Evolutionary conservation across 371 early-diverging fungal genomes (phyloP).

Genomic region (Mucor racemosus): DNA sequence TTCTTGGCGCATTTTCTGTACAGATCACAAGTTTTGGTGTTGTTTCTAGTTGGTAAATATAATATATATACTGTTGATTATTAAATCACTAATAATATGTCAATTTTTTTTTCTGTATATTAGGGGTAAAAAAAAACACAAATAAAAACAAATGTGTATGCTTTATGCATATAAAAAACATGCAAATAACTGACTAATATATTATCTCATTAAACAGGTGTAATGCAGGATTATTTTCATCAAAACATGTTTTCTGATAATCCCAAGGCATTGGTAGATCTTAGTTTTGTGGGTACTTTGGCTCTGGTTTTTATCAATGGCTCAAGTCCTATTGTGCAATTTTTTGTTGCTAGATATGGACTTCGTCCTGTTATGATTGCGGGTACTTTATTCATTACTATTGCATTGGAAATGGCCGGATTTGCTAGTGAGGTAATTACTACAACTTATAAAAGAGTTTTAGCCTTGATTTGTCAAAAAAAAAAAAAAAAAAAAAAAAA

Average conservation of each 20-base stretch:
- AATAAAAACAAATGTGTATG: not conserved
- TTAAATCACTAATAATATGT: not conserved
- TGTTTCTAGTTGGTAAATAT: conserved; percentile 33
- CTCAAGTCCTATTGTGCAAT: conserved; percentile 39
- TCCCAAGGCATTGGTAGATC: conserved; percentile 27
- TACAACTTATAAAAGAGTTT: not conserved
- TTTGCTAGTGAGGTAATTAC: conserved; percentile 48
- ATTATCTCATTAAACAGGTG: conserved; percentile 18
- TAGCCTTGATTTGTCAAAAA: no score
- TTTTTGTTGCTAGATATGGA: conserved; percentile 30
- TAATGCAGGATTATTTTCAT: conserved; percentile 37
- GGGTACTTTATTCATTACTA: conserved; percentile 27
- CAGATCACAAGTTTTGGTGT: conserved; percentile 63
- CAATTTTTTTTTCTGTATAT: not conserved
- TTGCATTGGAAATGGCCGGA: conserved; percentile 46
- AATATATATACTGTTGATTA: not conserved
- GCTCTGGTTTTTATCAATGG: conserved; percentile 39
- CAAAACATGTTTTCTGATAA: conserved; percentile 26
- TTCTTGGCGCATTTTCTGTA: conserved; percentile 58
- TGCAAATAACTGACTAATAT: not conserved
- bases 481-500: conserved; percentile 19
- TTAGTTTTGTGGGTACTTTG: conserved; percentile 48
- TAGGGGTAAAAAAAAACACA: conserved; percentile 26
- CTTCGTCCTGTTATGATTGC: conserved; percentile 30
- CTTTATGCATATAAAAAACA: not conserved